Evolutionary conservation across 768 basidiomycete genomes (phyloP).

Genomic region (Rhodotorula babjevae): DNA sequence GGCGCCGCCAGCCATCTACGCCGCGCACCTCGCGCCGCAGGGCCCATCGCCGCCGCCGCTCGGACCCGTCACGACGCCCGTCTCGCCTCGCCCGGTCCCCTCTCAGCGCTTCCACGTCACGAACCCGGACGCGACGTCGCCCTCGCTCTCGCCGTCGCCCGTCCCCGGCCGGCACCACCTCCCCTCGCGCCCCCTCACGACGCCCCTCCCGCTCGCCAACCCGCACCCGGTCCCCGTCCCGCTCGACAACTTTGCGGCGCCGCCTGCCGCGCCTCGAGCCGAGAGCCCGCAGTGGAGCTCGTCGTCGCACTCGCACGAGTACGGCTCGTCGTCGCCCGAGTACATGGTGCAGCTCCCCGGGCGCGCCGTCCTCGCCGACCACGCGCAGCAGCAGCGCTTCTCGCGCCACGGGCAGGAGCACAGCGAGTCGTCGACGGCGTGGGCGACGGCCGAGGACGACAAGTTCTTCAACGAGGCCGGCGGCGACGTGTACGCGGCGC

Average conservation of each 20-base stretch:
- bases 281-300: not conserved
- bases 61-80: not conserved
- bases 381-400: not conserved
- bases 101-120: not conserved
- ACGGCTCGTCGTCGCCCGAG: not conserved
- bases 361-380: not conserved
- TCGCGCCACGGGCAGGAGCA: not conserved
- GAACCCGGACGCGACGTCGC: not conserved
- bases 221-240: conserved; percentile 22
- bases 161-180: conserved; percentile 9
- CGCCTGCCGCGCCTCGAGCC: not conserved
- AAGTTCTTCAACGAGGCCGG: not conserved
- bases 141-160: not conserved
- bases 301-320: not conserved
- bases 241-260: conserved; percentile 24
- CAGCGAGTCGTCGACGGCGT: conserved; percentile 10
- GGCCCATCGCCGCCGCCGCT: not conserved
- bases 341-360: conserved; percentile 19
- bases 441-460: conserved; percentile 20
- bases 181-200: conserved; percentile 28
- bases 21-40: not conserved
- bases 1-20: not conserved
- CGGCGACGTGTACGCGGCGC: not conserved
- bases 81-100: not conserved
- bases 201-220: conserved; percentile 13